Base-by-base conservation (phyloP, 2,329 filamentous ascomycete genomes). In the Fusarium torreyae region DNA sequence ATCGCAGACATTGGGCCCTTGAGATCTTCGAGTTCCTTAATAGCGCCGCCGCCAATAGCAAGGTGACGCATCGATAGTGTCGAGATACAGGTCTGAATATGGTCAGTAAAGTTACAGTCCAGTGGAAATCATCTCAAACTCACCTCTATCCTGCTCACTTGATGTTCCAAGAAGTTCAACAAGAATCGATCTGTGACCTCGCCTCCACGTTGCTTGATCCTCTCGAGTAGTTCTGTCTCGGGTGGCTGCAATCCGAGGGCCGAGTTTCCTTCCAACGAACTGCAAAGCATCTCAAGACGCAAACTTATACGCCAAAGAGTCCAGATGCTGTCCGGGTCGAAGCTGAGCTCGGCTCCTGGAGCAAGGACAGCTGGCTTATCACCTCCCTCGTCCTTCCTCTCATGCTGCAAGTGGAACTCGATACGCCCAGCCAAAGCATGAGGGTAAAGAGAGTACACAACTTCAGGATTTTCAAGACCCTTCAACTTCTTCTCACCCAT, bases 141-240 rank as follows among this genome's bases (percentile, higher is more conserved):
- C 84, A 97, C 94, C 89, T 99, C 96, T 78, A 99, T 97, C 75
- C 96, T 89, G 78, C 92, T 94, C 72, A 99, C 92, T 85, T 98
- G 94, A 77, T 98, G 94, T 78, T 97, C 94, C 79, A 98, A 87
- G 75, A 99, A 94, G 75, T 93, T 94, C 57, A 97, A 82, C 80
- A 98, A 83, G 80, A 97, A 95, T 54, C 89, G 86, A 83, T 98
- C 96, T 28, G 94, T 94, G 55, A 98, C 88, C 77, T 98, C 94
- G 13, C 93, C 94, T 51, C 92, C 93, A 42, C 90, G 81, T 57
- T 84, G 78, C 77, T 85, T 87, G 77, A 89, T 85, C 52, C 85
- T 82, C 68, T 97, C 94, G 70, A 98, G 82, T 57, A 98, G 82
- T 70, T 93, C 92, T 36, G 92, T 93, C 81, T 97, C 94, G 0